Percentiles rank a stretch among this genome's conserved stretches.
These are phyloP conservation scores for Vanderwaltozyma yarrowii DNA, from an alignment of 805 yeast species.

Conservation along the genomic window DNA sequence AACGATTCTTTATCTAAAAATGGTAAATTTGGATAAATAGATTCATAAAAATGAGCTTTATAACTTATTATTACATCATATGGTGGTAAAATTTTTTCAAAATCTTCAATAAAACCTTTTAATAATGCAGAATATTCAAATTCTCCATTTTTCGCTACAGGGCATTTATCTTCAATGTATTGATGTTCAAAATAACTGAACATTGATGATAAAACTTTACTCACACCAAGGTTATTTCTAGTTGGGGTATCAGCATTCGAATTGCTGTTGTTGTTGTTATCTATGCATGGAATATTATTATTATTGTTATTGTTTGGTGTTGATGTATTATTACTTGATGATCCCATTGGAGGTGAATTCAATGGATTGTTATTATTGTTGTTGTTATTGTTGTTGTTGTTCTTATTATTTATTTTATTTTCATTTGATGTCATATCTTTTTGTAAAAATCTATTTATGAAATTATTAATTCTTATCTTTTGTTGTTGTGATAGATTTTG, in stretches of 20 bases:
- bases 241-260: too few species aligned
- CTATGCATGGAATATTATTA: too few species aligned
- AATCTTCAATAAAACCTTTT: constrained; percentile 12
- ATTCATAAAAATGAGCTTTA: constrained; percentile 20
- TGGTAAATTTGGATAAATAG: constrained; percentile 21
- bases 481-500: constrained; percentile 18
- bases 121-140: constrained; percentile 21
- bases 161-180: constrained; percentile 22
- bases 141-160: constrained; percentile 7
- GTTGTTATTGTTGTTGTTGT: not conserved
- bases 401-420: not conserved
- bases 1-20: constrained; percentile 21
- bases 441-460: constrained; percentile 22
- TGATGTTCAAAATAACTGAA: constrained; percentile 9
- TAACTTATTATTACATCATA: constrained; percentile 14
- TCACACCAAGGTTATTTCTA: not conserved
- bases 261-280: too few species aligned
- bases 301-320: too few species aligned
- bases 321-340: not conserved
- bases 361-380: too few species aligned
- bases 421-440: constrained; percentile 1
- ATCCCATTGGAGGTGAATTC: too few species aligned
- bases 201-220: constrained; percentile 1
- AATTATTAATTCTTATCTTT: constrained; percentile 16
- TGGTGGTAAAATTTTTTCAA: constrained; percentile 23